A percentile compares a stretch with the other conserved stretches of the same genome.
phyloP scores from a whole-genome alignment of 768 basidiomycete species.

The Fomitopsis serialis region DNA sequence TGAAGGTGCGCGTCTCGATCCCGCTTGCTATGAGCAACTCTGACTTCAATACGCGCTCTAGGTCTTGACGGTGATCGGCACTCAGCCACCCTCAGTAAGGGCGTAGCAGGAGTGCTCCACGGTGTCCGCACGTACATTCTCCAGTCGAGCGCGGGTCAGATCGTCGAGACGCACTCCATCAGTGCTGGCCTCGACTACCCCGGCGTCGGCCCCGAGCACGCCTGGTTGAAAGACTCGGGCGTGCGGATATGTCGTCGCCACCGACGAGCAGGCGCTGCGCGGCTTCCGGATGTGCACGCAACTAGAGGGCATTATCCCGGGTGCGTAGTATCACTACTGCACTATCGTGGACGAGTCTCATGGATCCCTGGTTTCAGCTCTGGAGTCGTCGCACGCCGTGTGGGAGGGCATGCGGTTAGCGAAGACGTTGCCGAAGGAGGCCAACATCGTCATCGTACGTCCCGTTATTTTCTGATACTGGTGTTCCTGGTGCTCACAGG shows the following conservation, averaged over 20 bases:
- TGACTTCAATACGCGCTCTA: conserved; percentile 20
- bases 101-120: conserved; percentile 91
- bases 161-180: conserved; percentile 95
- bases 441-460: conserved; percentile 88
- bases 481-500: conserved; percentile 2
- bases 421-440: conserved; percentile 75
- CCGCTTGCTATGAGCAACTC: neutral
- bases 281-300: conserved; percentile 92
- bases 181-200: conserved; percentile 96
- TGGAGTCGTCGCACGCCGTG: conserved; percentile 94
- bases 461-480: neutral
- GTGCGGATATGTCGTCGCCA: conserved; percentile 93
- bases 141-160: conserved; percentile 85
- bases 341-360: too few species aligned
- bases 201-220: conserved; percentile 96
- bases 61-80: conserved; percentile 82
- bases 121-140: conserved; percentile 95
- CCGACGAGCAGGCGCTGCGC: conserved; percentile 88
- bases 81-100: conserved; percentile 90
- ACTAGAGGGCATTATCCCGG: conserved; percentile 95
- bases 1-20: conserved; percentile 55
- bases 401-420: conserved; percentile 89
- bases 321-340: too few species aligned
- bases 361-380: conserved; percentile 40
- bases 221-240: conserved; percentile 94